Percentiles rank a stretch among this genome's conserved stretches.
Conservation (phyloP, 495 filamentous ascomycete genomes). For the Sphaerosporella brunnea region DNA sequence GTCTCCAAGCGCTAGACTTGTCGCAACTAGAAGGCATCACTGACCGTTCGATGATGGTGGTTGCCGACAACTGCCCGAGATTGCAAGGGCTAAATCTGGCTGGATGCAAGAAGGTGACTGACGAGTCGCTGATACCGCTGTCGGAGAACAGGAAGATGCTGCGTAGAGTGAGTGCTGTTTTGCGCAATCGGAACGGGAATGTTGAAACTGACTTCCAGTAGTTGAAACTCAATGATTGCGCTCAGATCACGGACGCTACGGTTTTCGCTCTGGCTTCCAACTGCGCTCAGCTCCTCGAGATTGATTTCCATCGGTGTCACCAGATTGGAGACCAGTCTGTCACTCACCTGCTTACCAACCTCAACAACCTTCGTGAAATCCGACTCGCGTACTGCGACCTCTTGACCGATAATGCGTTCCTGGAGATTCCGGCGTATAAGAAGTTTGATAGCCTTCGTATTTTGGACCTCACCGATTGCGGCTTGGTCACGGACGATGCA, state of each 20-base stretch:
- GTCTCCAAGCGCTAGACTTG: conserved; percentile 80
- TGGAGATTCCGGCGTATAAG: conserved; percentile 43
- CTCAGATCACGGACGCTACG: conserved; percentile 56
- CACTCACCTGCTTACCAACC: conserved; percentile 54
- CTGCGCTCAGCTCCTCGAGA: conserved; percentile 85
- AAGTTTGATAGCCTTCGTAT: conserved; percentile 78
- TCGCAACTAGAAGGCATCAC: conserved; percentile 65
- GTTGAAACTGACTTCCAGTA: no score
- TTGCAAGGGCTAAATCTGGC: conserved; percentile 91
- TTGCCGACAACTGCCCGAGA: conserved; percentile 61
- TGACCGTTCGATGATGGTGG: conserved; percentile 59
- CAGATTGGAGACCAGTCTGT: conserved; percentile 64
- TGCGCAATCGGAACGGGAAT: no score
- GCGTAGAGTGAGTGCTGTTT: conserved; percentile 57
- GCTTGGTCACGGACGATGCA: conserved; percentile 62
- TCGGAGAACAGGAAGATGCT: conserved; percentile 69
- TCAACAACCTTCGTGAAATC: conserved; percentile 70
- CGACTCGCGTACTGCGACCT: conserved; percentile 67
- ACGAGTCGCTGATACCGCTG: conserved; percentile 65
- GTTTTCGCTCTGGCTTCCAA: conserved; percentile 70
- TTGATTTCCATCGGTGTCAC: conserved; percentile 78
- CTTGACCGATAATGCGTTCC: conserved; percentile 71
- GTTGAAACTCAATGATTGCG: conserved; percentile 88
- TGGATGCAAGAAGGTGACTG: conserved; percentile 64
- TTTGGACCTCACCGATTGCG: conserved; percentile 79